Evolutionary conservation across 1,284 basidiomycete species (phyloP).

Genomic region (Volvariella surrecta): DNA sequence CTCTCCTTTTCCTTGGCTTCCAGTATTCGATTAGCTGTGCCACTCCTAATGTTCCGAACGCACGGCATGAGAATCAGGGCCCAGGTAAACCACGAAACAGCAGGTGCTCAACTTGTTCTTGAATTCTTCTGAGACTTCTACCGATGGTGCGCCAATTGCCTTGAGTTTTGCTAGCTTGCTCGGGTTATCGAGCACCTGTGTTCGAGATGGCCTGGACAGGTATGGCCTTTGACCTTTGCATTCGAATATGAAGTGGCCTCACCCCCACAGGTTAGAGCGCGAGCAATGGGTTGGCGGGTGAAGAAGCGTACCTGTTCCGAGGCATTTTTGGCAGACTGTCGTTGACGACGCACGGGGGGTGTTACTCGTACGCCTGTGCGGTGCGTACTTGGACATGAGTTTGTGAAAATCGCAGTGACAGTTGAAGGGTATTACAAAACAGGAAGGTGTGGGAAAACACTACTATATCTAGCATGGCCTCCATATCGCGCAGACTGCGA

Average conservation of each 20-base stretch:
- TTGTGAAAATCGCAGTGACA: neutral
- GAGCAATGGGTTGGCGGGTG: neutral
- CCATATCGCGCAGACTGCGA: no score
- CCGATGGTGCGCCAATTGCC: conserved; percentile 55
- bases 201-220: conserved; percentile 68
- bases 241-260: conserved; percentile 75
- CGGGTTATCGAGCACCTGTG: conserved; percentile 70
- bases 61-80: conserved; percentile 1
- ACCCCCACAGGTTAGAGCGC: neutral
- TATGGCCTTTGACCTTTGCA: conserved; percentile 70
- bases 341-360: conserved; percentile 51
- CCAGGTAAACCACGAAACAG: conserved; percentile 18
- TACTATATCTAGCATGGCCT: no score
- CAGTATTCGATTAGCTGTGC: conserved; percentile 66
- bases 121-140: conserved; percentile 76
- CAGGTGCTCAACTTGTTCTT: conserved; percentile 68
- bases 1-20: conserved; percentile 68
- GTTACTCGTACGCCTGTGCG: conserved; percentile 51
- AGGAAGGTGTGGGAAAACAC: no score
- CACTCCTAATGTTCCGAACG: conserved; percentile 35
- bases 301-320: conserved; percentile 42
- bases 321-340: conserved; percentile 75
- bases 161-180: conserved; percentile 53
- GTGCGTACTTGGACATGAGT: conserved; percentile 73
- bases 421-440: no score